Evolutionary conservation across 495 filamentous ascomycete genomes (phyloP).

Genomic region (Lindgomyces ingoldianus): DNA sequence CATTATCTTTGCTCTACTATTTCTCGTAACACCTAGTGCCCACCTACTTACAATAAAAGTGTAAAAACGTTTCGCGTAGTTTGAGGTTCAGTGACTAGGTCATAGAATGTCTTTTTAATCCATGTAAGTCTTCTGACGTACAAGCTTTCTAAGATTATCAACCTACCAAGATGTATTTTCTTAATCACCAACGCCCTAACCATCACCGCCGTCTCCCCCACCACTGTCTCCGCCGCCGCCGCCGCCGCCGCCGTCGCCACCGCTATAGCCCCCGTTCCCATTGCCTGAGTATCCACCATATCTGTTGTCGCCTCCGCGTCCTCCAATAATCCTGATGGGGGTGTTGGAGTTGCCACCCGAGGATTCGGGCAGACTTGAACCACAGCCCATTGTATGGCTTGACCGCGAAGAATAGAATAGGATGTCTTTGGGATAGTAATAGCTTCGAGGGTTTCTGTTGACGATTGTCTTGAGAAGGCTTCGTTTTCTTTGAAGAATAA

Average conservation of each 20-base stretch:
- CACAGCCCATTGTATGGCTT: background rate
- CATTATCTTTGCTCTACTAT: no score
- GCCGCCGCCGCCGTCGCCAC: no score
- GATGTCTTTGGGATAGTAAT: background rate
- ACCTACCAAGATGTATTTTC: background rate
- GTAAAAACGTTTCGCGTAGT: background rate
- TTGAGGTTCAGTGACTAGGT: background rate
- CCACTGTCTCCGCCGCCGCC: background rate
- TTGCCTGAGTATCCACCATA: background rate
- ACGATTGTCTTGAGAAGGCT: background rate
- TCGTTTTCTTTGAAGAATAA: background rate
- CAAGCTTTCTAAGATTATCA: background rate
- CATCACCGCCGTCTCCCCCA: background rate
- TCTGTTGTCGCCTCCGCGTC: background rate
- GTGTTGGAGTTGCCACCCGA: background rate
- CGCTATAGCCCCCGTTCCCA: background rate
- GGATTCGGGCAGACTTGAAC: background rate
- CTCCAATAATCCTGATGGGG: background rate
- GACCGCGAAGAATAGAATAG: background rate
- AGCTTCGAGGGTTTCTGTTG: background rate
- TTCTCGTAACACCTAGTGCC: no score
- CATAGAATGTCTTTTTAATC: background rate
- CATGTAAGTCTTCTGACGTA: background rate
- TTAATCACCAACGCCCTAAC: background rate
- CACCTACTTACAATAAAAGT: no score